These are phyloP conservation scores for Pharus latifolius DNA, from an alignment of 176 grass and related monocot species.

Conservation along the genomic window DNA sequence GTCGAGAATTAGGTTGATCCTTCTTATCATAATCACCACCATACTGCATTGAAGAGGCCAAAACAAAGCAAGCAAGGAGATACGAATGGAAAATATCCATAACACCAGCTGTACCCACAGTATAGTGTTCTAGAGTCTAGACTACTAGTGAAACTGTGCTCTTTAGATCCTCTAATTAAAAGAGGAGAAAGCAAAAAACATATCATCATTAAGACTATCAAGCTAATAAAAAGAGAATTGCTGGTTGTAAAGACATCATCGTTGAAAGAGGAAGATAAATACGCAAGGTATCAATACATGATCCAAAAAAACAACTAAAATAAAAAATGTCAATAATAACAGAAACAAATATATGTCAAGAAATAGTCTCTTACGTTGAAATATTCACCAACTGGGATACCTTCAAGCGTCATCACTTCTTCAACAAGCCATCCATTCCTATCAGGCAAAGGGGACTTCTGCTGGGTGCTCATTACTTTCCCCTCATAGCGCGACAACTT, in stretches of 20 bases:
- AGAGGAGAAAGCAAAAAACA: background rate
- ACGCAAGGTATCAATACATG: background rate
- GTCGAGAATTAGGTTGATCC: background rate
- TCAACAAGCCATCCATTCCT: slow-evolving; percentile 80
- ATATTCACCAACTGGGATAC: slow-evolving; percentile 50
- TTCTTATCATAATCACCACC: background rate
- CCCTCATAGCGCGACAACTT: slow-evolving; percentile 37
- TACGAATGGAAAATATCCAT: background rate
- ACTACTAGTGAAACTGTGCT: background rate
- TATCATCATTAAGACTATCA: background rate
- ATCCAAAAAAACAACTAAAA: background rate
- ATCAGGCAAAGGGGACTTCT: slow-evolving; percentile 60
- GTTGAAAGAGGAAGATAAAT: background rate
- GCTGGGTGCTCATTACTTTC: slow-evolving; percentile 72
- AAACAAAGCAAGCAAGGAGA: background rate
- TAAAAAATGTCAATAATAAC: background rate
- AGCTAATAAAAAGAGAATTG: background rate
- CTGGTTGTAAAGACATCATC: background rate
- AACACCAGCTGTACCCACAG: background rate
- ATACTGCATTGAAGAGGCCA: background rate
- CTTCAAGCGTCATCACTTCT: slow-evolving; percentile 74
- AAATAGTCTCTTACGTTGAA: slow-evolving; percentile 51
- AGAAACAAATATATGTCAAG: background rate
- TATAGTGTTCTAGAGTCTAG: background rate
- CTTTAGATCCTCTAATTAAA: background rate